These are phyloP conservation scores for Malassezia sympodialis DNA, from an alignment of 1,284 basidiomycete genomes.

Conservation along the genomic window DNA sequence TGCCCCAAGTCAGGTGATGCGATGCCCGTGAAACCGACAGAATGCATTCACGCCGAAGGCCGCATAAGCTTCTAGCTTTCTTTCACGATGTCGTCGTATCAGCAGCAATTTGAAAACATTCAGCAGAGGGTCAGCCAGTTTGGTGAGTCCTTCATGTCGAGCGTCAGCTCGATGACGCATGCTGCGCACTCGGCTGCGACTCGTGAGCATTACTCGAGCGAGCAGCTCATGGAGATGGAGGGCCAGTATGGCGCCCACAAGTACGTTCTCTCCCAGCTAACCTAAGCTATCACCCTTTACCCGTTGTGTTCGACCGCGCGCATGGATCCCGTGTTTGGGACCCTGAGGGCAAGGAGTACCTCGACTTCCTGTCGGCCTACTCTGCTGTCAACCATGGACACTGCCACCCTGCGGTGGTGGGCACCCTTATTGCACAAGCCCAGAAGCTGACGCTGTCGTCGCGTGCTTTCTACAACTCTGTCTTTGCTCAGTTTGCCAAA, in stretches of 20 bases:
- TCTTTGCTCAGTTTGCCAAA: constrained; percentile 79
- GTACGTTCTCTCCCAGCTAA: constrained; percentile 51
- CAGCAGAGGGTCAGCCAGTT: constrained; percentile 9
- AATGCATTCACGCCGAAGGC: neutral
- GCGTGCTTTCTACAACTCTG: constrained; percentile 88
- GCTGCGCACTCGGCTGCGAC: constrained; percentile 19
- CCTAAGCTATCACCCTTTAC: constrained; percentile 84
- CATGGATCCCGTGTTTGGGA: constrained; percentile 91
- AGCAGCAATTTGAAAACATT: constrained; percentile 7
- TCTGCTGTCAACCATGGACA: constrained; percentile 77
- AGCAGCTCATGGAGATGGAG: constrained; percentile 70
- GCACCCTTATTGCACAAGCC: constrained; percentile 72
- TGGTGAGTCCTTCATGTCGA: neutral
- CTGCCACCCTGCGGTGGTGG: constrained; percentile 83
- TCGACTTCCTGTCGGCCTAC: constrained; percentile 83
- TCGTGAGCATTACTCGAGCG: constrained; percentile 44
- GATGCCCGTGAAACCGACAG: neutral
- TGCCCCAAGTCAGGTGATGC: neutral
- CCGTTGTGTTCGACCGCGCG: constrained; percentile 83
- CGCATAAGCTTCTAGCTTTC: neutral
- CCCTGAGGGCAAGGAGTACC: constrained; percentile 62
- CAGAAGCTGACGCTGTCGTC: constrained; percentile 85
- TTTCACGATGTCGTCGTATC: constrained; percentile 7
- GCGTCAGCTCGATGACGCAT: constrained; percentile 8
- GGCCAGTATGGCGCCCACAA: constrained; percentile 75